These are phyloP conservation scores for Cryphonectria nitschkei DNA, from an alignment of 2,329 filamentous ascomycete genomes.

Conservation along the genomic window DNA sequence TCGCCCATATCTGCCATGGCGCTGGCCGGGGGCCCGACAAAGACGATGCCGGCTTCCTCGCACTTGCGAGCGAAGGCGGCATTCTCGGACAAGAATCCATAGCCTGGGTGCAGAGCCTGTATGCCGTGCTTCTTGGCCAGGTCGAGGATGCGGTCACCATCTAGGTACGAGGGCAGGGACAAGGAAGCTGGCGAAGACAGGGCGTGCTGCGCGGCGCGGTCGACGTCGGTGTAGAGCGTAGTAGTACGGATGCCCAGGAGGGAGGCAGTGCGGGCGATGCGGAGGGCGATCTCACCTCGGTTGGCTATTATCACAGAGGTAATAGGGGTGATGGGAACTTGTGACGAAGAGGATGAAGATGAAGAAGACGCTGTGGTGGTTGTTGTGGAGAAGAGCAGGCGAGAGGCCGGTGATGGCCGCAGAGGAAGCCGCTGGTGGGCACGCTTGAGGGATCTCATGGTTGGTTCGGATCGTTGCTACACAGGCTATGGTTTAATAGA, in stretches of 20 bases:
- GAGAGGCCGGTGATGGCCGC: slow-evolving; percentile 25
- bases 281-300: slow-evolving; percentile 92
- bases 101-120: slow-evolving; percentile 91
- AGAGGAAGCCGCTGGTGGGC: slow-evolving; percentile 51
- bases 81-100: slow-evolving; percentile 96
- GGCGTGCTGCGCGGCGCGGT: slow-evolving; percentile 86
- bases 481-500: not conserved
- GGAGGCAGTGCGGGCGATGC: slow-evolving; percentile 86
- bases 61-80: slow-evolving; percentile 86
- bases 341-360: slow-evolving; percentile 38
- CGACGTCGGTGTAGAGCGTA: slow-evolving; percentile 92
- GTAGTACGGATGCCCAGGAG: slow-evolving; percentile 90
- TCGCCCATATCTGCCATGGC: slow-evolving; percentile 91
- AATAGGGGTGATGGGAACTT: slow-evolving; percentile 52
- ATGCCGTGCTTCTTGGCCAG: slow-evolving; percentile 86
- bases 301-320: slow-evolving; percentile 94
- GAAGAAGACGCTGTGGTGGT: slow-evolving; percentile 36
- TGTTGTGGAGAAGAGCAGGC: slow-evolving; percentile 39
- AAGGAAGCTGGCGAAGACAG: slow-evolving; percentile 81
- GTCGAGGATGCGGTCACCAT: slow-evolving; percentile 88
- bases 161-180: slow-evolving; percentile 86
- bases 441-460: slow-evolving; percentile 60
- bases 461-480: not conserved
- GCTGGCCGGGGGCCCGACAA: slow-evolving; percentile 85
- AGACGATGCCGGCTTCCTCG: slow-evolving; percentile 86